Conservation (phyloP, 2,329 filamentous ascomycete species). For the Epichloe hybrida region DNA sequence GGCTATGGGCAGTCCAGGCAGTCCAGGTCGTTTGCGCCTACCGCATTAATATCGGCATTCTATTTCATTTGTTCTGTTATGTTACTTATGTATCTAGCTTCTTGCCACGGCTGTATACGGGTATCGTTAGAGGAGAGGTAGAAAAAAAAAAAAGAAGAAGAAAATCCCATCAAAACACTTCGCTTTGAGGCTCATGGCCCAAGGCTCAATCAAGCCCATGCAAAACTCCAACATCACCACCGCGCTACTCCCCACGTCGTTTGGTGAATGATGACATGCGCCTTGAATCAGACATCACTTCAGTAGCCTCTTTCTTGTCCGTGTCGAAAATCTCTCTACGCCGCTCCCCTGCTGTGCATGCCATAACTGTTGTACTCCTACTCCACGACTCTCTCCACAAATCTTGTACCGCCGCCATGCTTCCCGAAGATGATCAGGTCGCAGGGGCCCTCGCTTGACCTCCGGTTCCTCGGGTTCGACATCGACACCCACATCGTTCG, state of each 20-base stretch:
- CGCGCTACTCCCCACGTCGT: not conserved
- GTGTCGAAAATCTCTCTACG: slow-evolving; percentile 43
- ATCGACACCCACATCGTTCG: slow-evolving; percentile 18
- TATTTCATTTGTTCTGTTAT: not conserved
- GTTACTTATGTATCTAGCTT: not conserved
- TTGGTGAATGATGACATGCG: not conserved
- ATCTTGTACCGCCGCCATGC: slow-evolving; percentile 55
- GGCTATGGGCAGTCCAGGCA: too few relatives aligned
- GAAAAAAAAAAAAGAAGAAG: not conserved
- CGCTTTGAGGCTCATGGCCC: not conserved
- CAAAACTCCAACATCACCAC: not conserved
- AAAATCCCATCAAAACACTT: not conserved
- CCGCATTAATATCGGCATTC: too few relatives aligned
- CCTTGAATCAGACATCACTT: slow-evolving; percentile 21
- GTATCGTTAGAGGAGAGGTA: not conserved
- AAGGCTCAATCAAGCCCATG: not conserved
- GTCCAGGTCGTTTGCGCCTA: too few relatives aligned
- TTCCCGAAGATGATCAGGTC: slow-evolving; percentile 63
- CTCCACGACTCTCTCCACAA: slow-evolving; percentile 47
- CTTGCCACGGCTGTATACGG: not conserved
- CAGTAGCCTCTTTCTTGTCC: slow-evolving; percentile 40
- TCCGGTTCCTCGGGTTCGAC: slow-evolving; percentile 14
- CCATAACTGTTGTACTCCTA: slow-evolving; percentile 47
- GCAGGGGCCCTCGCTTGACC: slow-evolving; percentile 41
- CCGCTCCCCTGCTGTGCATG: slow-evolving; percentile 47